Evolutionary conservation across 1,284 basidiomycete species (phyloP).

Genomic region (Meripilus lineatus): DNA sequence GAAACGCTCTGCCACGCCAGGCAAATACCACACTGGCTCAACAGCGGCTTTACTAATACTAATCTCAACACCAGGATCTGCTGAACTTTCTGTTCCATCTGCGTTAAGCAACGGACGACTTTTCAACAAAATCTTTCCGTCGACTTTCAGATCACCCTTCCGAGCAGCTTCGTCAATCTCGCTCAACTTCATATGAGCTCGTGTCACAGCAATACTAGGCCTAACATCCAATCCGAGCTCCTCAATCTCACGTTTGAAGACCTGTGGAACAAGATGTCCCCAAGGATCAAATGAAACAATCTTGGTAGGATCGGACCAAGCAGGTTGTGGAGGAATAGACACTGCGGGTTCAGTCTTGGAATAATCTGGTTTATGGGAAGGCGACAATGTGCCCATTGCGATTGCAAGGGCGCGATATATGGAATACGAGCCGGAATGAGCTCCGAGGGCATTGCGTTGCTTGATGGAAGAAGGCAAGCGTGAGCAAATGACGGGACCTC

Average conservation of each 20-base stretch:
- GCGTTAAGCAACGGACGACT: conserved; percentile 53
- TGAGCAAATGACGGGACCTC: conserved; percentile 89
- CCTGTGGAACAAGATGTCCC: conserved; percentile 85
- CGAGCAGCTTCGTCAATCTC: conserved; percentile 85
- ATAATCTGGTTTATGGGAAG: conserved; percentile 85
- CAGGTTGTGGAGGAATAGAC: conserved; percentile 72
- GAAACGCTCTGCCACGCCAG: conserved; percentile 88
- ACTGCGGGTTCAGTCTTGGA: conserved; percentile 88
- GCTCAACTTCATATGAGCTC: conserved; percentile 83
- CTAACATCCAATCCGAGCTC: conserved; percentile 69
- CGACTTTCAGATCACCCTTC: conserved; percentile 71
- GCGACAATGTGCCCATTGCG: conserved; percentile 85
- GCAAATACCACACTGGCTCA: conserved; percentile 93
- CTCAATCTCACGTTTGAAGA: conserved; percentile 69
- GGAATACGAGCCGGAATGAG: conserved; percentile 91
- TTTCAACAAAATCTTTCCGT: conserved; percentile 80
- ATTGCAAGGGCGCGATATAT: conserved; percentile 92
- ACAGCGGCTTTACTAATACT: conserved; percentile 85
- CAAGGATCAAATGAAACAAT: conserved; percentile 95
- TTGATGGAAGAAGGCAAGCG: conserved; percentile 84
- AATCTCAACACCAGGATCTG: conserved; percentile 83
- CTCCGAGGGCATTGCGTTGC: conserved; percentile 89
- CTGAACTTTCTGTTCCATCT: conserved; percentile 54
- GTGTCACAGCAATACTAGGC: conserved; percentile 91
- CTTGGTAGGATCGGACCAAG: conserved; percentile 79